Base-by-base conservation (phyloP, 139 green algal genomes). In the Pseudopediastrum boryanum region DNA sequence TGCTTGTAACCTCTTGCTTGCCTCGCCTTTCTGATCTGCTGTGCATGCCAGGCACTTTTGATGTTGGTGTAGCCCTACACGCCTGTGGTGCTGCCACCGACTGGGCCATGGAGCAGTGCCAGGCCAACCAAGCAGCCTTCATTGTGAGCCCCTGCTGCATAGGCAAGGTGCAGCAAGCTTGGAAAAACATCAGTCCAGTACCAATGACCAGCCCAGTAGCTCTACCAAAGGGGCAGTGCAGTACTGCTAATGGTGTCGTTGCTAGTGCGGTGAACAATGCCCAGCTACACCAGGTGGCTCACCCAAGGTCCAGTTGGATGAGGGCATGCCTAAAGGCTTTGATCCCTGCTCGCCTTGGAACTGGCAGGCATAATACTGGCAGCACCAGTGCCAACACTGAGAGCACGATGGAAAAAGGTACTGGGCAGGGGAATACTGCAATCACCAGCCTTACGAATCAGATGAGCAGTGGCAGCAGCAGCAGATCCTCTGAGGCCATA, bases 61-160 rank as follows among this genome's bases (percentile, higher is more conserved):
- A 81, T 50, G 75, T 75, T 33, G 63, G 65, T 36, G n/a, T 81
- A 25, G 75, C 75, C 12, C 75, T 81, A 48, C 75, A 81, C 71
- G 75, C 75, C 4, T 81, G 75, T 61, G 75, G 75, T 3, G 48
- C 46, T 29, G 75, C 75, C 2, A 59, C 62, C 21, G 75, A 81
- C 48, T 70, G 48, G 35, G 46, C 75, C 5, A 58, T 91, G 42
- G 36, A 82, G 21, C 70, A 86, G 31, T 80, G 80, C 0, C 48
- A 69, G 33, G 42, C 43, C 0, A 29, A 52, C 19, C 50, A 58
- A 7, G 86, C 84, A 7, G 81, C 85, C 21, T 90, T 86, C 64
- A 64, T 88, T 0, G 75, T 89, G n/a, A 85, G 74, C 51, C 87
- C 87, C 33, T 92, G 87, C 70, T 92, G 87, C 78, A 83, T 92